Conservation (phyloP, 1,139 yeast species). For the Blastobotrys petasosporus region DNA sequence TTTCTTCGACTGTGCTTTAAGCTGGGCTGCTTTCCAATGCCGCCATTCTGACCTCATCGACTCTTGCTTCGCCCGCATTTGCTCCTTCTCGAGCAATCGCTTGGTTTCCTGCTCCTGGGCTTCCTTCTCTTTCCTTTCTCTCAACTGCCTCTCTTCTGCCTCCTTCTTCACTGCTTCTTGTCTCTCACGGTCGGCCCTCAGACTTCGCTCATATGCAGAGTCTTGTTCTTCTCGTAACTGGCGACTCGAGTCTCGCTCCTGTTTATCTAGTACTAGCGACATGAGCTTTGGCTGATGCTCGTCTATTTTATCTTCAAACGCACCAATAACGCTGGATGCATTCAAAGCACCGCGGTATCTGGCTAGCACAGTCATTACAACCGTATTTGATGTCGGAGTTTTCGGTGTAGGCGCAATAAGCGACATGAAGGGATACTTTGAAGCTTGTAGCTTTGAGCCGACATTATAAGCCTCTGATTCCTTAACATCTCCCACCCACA, state of each 20-base stretch:
- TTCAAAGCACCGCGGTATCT: conserved; percentile 55
- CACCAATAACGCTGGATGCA: conserved; percentile 33
- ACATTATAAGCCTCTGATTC: conserved; percentile 81
- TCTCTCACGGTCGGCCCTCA: conserved; percentile 50
- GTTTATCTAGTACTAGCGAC: conserved; percentile 54
- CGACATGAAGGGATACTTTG: conserved; percentile 77
- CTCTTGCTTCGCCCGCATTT: conserved; percentile 7
- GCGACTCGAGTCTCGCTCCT: conserved; percentile 55
- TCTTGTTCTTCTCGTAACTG: conserved; percentile 69
- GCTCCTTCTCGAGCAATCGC: conserved; percentile 16
- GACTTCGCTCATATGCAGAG: conserved; percentile 64
- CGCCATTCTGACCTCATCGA: conserved; percentile 25
- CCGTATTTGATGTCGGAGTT: conserved; percentile 32
- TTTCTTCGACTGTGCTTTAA: conserved; percentile 15
- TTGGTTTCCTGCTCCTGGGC: conserved; percentile 27
- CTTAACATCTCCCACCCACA: conserved; percentile 87
- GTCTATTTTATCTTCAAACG: conserved; percentile 34
- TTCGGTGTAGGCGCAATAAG: conserved; percentile 47
- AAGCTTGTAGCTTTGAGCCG: conserved; percentile 66
- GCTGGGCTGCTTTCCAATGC: conserved; percentile 21
- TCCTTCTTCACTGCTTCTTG: conserved; percentile 30
- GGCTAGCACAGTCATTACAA: conserved; percentile 51
- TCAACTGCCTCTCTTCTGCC: conserved; percentile 29
- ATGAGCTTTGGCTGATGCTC: conserved; percentile 59
- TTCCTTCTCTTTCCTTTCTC: conserved; percentile 27